Evolutionary conservation across 2,329 filamentous ascomycete species (phyloP).

Genomic region (Pezicula carpinea): DNA sequence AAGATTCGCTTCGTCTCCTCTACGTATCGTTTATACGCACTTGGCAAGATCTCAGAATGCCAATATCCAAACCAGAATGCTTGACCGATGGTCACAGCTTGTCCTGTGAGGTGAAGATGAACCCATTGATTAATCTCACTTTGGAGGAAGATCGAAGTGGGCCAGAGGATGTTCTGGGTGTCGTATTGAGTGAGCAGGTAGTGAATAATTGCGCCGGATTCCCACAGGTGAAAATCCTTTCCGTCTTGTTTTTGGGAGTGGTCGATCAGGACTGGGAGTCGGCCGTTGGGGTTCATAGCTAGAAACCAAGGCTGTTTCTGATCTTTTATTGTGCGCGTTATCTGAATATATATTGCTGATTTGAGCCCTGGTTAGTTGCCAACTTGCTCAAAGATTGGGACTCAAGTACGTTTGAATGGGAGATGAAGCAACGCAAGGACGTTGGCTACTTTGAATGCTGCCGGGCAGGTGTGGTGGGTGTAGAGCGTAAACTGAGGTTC

Average conservation of each 20-base stretch:
- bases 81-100: background rate
- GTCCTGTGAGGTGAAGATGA: background rate
- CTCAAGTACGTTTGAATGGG: background rate
- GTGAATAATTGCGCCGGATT: slow-evolving; percentile 21
- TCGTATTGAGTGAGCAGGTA: slow-evolving; percentile 2
- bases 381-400: too few relatives aligned
- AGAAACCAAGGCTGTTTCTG: background rate
- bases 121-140: slow-evolving; percentile 1
- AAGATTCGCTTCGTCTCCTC: slow-evolving; percentile 2
- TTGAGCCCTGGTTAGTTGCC: too few relatives aligned
- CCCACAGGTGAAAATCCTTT: background rate
- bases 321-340: too few relatives aligned
- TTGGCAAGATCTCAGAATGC: slow-evolving; percentile 16
- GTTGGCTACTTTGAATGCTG: background rate
- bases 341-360: too few relatives aligned
- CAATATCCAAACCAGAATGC: slow-evolving; percentile 29
- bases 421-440: background rate
- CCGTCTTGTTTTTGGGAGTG: background rate
- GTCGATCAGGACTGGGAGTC: slow-evolving; percentile 23
- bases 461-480: background rate
- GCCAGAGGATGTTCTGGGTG: background rate
- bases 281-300: slow-evolving; percentile 36
- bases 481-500: too few relatives aligned
- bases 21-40: background rate
- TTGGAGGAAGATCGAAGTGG: background rate